Base-by-base conservation (phyloP, 352 stramenopile species). In the Globisporangium ultimum region DNA sequence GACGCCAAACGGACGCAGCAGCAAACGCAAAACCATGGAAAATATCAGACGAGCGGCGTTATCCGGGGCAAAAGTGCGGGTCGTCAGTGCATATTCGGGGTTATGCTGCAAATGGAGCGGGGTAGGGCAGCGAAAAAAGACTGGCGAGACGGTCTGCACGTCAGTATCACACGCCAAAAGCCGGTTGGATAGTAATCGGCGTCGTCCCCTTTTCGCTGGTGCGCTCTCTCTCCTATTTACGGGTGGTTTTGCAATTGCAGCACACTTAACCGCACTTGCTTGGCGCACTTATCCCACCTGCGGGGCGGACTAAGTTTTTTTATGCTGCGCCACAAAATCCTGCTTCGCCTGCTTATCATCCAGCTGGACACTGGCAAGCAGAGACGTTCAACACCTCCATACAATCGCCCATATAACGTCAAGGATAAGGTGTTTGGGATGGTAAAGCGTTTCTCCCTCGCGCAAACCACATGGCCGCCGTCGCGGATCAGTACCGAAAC, bases 381-480 rank as follows among this genome's bases (percentile, higher is more conserved):
- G 48, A 32, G 11, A 2, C 51, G 6, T n/a, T 20, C 51, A 24
- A 38, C 40, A n/a, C 5, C 40, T n/a, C 8, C 13, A 57, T 15
- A 47, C 8, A 58, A 48, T 3, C 22, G 18, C 18, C 12, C 32
- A 47, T 40, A 17, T 18, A 4, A 43, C 9, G 32, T 14, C 1
- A 42, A 36, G 53, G 60, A 66, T 66, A 66, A 66, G 60, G 60
- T 62, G 48, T 55, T 32, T 14, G 54, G 53, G 60, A 66, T 66
- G 59, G 54, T 66, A 48, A 52, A 41, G 12, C 20, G 24, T 36
- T 36, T 5, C 28, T 15, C 32, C 14, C 43, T 63, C 22, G 7
- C 8, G 21, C 28, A 36, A 36, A 52, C 60, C 58, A 58, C 48
- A 58, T 63, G 58, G 58, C 14, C 38, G 20, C 45, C 38, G 41